Conservation (phyloP, 164 flowering plant genomes). For the Dillenia suffruticosa region DNA sequence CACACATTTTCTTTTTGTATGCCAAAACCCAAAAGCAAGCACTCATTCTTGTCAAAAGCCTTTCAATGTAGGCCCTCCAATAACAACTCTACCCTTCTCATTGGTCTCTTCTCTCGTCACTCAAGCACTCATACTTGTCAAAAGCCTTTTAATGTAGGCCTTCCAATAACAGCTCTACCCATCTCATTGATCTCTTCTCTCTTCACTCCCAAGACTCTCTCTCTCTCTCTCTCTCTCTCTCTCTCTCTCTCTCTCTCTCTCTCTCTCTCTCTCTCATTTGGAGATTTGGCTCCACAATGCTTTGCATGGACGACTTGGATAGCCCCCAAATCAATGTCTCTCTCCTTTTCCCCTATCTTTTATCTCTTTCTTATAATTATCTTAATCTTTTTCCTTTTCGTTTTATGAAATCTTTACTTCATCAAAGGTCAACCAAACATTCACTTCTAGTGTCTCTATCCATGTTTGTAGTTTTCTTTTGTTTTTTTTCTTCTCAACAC, state of each 20-base stretch:
- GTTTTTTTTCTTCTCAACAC: slow-evolving; percentile 2
- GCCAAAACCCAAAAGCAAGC: slow-evolving; percentile 50
- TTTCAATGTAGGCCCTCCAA: slow-evolving; percentile 31
- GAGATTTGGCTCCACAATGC: slow-evolving; percentile 35
- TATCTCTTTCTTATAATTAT: slow-evolving; percentile 1
- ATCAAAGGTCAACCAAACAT: slow-evolving; percentile 39
- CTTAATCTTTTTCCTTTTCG: slow-evolving; percentile 9
- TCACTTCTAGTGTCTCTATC: slow-evolving; percentile 30
- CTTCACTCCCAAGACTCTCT: background rate
- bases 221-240: slow-evolving; percentile 14
- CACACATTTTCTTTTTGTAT: slow-evolving; percentile 34
- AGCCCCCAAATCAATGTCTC: slow-evolving; percentile 16
- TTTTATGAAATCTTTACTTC: slow-evolving; percentile 5
- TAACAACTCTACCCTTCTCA: slow-evolving; percentile 2
- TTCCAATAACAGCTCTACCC: slow-evolving; percentile 11
- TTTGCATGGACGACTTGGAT: slow-evolving; percentile 16
- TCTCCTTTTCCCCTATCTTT: background rate
- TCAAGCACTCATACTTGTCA: slow-evolving; percentile 52
- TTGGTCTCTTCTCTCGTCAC: slow-evolving; percentile 11
- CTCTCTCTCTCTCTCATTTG: slow-evolving; percentile 16
- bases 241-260: slow-evolving; percentile 1
- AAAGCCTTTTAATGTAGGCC: slow-evolving; percentile 39
- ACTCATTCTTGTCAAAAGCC: slow-evolving; percentile 52
- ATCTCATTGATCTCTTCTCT: background rate
- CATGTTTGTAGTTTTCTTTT: slow-evolving; percentile 13